Evolutionary conservation across 2,329 filamentous ascomycete genomes (phyloP), one percentile per base, ranked within the genome.

Genomic region (Xylariaceae sp.): DNA sequence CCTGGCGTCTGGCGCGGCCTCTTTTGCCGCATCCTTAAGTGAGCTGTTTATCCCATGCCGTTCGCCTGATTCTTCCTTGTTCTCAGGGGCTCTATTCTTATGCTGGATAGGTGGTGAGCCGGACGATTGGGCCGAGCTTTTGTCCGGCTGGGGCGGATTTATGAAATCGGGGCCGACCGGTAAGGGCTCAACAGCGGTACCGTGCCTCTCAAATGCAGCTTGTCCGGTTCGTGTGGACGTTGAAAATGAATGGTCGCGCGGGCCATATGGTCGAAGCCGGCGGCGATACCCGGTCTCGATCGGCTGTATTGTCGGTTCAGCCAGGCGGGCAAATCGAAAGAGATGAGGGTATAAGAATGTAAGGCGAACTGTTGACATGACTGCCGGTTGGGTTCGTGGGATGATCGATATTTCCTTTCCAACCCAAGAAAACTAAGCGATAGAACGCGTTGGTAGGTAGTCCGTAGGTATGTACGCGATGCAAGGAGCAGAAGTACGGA

Each of bases 321-420:
- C 65, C 58, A 67, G 61, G 58, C 77, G 75, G 59, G 77, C 68
- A 15, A 77, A 74, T 51, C 84, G 81, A 69, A 86, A 80, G 51
- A 88, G 70, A 61, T 84, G 82, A 43, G 86, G 85, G 61, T 87
- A 88, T 16, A 89, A 74, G 64, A 88, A 88, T 15, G 81, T 80
- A 55, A 89, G 74, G 64, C 85, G 78, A 56, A 76, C 73, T 21
- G 80, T 76, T 58, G 84, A 77, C 83, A 89, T 89, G 57, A 63
- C 68, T 4, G 53, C 44, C 45, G 15, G 32, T 8, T 26, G 26
- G 8, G 26, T 26, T 26, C n/a, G n/a, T n/a, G n/a, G n/a, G n/a
- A n/a, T n/a, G 7, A 40, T 40, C n/a, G 18, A 10, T 40, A 18
- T 40, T 19, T 10, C 2, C n/a, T 9, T 0, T 40, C 1, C 5